Evolutionary conservation across 495 filamentous ascomycete species (phyloP), one percentile per base, ranked within the genome.

Genomic region (Talaromyces trachyspermus): DNA sequence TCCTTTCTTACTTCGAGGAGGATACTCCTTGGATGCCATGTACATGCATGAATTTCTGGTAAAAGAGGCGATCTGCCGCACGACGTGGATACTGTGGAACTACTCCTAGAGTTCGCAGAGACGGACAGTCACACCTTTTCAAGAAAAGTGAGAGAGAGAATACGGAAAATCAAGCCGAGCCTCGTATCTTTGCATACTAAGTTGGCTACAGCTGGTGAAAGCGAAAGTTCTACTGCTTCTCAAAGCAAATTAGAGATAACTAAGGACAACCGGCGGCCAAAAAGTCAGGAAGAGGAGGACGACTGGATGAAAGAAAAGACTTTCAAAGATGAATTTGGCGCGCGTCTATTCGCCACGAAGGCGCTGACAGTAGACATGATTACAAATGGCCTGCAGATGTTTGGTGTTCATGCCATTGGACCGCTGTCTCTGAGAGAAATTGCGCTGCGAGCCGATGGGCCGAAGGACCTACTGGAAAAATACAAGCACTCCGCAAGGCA

Each of bases 361-460:
- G 75, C 81, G 48, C 70, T 88, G 23, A 74, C 75, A 3, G 62
- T 90, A 14, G 76, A 87, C 33, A 71, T 75, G 39, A 74, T 85
- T 15, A 75, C 89, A 20, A 72, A 71, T 30, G 71, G 78, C 0
- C 63, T 92, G 19, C 71, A 69, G 30, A 78, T 83, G 54, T 73
- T 91, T 43, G 79, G 80, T 2, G 67, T 87, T 10, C 64, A 77
- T 27, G 63, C 68, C 15, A 83, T 92, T 49, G 87, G 88, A 7
- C 83, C 87, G 1, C 65, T 83, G 9, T 81, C 86, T 3, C 48
- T 92, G 38, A 80, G 85, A 39, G 80, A 87, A 26, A 74, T 95
- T 60, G 83, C 80, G 9, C 50, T 77, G 3, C 69, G 85, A 54
- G 74, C 83, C 17, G 60, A 68, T 15, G 74, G 72, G 2, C 54